Evolutionary conservation across 2,329 filamentous ascomycete genomes (phyloP), one percentile per base, ranked within the genome.

Genomic region (Diplodia mutila): DNA sequence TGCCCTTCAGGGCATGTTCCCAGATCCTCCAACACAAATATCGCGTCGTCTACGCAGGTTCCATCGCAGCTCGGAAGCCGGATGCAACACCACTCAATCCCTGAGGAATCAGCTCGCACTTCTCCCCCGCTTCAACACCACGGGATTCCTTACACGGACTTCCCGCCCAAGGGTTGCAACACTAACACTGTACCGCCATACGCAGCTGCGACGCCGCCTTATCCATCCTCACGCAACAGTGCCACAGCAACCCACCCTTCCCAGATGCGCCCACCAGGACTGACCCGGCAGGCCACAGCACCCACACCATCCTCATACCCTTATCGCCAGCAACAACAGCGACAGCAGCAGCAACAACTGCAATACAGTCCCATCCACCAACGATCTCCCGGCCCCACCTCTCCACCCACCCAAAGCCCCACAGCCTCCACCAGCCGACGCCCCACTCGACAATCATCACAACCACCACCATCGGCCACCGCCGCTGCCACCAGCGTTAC

Each of bases 121-220:
- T 48, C 37, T n/a, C 57, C 57, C 1, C 57, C 57, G 8, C 57
- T 61, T 23, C 57, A 61, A 42, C 57, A 61, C 27, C 25, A 49
- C n/a, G 39, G 57, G 7, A n/a, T 61, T 4, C 57, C 57, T 12
- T 61, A 61, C 27, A 49, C 57, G 5, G 42, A 49, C 18, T 34
- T 42, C 3, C 57, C 57, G 11, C 39, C 57, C 18, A 25, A 49
- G 9, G 27, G 39, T 27, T 61, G 32, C 25, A 23, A 25, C 27
- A 21, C 14, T 25, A 18, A 29, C 6, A 11, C 25, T 3, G 29
- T 18, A 46, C 27, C 57, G 2, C 54, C 32, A 21, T 57, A 42
- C 34, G 12, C 11, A 25, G 21, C 49, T 5, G 25, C 23, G 11
- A 25, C 54, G 3, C 32, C 54, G 25, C 32, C 57, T 8, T 61